These are phyloP conservation scores for Vaccinium vitisidaea DNA, from an alignment of 148 eudicot species.

Conservation along the genomic window DNA sequence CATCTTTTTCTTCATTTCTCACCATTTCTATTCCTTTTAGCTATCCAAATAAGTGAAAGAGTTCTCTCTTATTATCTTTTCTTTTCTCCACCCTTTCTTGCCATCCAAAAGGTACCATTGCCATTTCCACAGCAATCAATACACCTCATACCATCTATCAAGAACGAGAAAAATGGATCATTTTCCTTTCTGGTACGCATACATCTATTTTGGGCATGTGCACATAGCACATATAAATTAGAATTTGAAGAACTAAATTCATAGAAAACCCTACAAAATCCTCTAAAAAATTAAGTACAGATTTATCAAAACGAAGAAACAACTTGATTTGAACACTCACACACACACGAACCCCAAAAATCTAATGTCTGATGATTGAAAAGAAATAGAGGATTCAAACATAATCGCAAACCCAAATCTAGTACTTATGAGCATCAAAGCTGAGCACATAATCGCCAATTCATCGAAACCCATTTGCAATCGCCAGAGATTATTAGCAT, in stretches of 20 bases:
- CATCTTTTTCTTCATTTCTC: background rate
- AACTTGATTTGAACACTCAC: background rate
- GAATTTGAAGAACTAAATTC: background rate
- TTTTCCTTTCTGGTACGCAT: too few relatives aligned
- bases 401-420: background rate
- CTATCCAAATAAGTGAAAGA: background rate
- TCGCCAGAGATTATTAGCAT: background rate
- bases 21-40: background rate
- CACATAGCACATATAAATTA: background rate
- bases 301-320: background rate
- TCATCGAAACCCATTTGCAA: background rate
- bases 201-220: background rate
- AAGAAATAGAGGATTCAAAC: background rate
- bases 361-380: background rate
- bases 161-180: background rate
- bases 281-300: background rate
- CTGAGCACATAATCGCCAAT: background rate
- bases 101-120: background rate
- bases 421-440: background rate
- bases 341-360: background rate
- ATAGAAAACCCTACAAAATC: background rate
- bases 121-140: background rate
- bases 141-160: background rate
- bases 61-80: background rate
- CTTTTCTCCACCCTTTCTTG: too few relatives aligned